Base-by-base conservation (phyloP, 306 rosid genomes). In the Ziziphus jujuba region DNA sequence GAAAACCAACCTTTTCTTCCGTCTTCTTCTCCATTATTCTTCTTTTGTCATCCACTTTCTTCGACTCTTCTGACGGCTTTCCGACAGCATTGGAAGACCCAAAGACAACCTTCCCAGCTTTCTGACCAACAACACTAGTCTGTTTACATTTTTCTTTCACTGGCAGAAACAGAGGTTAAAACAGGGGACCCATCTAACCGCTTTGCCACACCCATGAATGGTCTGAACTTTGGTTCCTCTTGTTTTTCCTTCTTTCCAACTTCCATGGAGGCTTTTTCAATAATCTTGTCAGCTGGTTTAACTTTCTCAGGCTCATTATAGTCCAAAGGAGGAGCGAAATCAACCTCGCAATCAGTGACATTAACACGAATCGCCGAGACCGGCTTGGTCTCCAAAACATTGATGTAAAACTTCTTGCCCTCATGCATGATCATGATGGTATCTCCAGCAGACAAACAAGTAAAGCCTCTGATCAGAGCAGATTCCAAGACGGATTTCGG, bases 381-480 rank as follows among this genome's bases (percentile, higher is more conserved):
- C 5, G 69, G 74, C 33, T 21, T 61, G 19, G 63, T 68, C 35
- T 75, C 47, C 8, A 67, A 7, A 2, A 67, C 55, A 48, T 75
- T 31, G 7, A 68, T 19, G 16, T 2, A 33, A 34, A 25, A 68
- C 60, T 61, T 31, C 17, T 45, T 21, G 7, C 16, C 33, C 24
- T 17, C 15, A 10, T 44, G 33, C 3, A 8, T 24, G 0, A 75
- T 34, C 58, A 22, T 15, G 17, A 75, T 43, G 0, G 74, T 67
- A 19, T 75, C 74, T 14, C 70, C 74, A 2, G 33, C 51, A 48
- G 79, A 33, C 5, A 75, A 44, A n/a, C 79, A 75, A 11, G 59
- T 15, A 54, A 40, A 61, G 2, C 28, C 23, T 31, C 64, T 40
- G n/a, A n/a, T n/a, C 7, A 67, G 35, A 0, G 24, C 44, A 3